phyloP scores from a whole-genome alignment of 257 asterid species.

The Solanum lycopersicoides region DNA sequence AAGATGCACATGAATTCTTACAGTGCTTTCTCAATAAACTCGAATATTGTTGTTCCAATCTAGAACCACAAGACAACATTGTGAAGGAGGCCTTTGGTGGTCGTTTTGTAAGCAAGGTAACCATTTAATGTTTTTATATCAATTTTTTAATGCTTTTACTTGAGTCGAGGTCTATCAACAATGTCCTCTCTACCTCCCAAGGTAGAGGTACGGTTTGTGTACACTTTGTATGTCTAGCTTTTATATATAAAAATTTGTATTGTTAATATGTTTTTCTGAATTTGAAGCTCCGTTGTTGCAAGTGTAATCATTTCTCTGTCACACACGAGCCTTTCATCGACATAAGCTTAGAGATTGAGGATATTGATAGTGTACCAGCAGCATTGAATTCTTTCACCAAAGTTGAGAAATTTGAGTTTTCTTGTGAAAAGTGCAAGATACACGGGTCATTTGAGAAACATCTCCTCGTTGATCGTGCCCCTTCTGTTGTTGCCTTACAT shows the following conservation, averaged over 20 bases:
- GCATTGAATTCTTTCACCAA: slow-evolving; percentile 78
- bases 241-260: background rate
- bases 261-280: background rate
- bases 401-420: slow-evolving; percentile 67
- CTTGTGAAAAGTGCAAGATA: slow-evolving; percentile 66
- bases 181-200: background rate
- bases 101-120: background rate
- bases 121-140: background rate
- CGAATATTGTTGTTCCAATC: background rate
- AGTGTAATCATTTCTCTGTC: slow-evolving; percentile 61
- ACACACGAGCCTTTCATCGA: slow-evolving; percentile 68
- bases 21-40: background rate
- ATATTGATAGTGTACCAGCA: slow-evolving; percentile 31
- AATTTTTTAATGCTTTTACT: too few relatives aligned
- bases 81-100: background rate
- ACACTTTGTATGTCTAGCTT: background rate
- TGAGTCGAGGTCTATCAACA: background rate
- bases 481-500: slow-evolving; percentile 63
- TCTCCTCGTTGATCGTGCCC: slow-evolving; percentile 51
- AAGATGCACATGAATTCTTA: background rate
- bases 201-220: background rate
- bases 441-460: slow-evolving; percentile 71
- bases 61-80: background rate
- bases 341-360: slow-evolving; percentile 80
- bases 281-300: slow-evolving; percentile 69